Evolutionary conservation across 129 eudicot genomes (phyloP).

Genomic region (Tagetes erecta): DNA sequence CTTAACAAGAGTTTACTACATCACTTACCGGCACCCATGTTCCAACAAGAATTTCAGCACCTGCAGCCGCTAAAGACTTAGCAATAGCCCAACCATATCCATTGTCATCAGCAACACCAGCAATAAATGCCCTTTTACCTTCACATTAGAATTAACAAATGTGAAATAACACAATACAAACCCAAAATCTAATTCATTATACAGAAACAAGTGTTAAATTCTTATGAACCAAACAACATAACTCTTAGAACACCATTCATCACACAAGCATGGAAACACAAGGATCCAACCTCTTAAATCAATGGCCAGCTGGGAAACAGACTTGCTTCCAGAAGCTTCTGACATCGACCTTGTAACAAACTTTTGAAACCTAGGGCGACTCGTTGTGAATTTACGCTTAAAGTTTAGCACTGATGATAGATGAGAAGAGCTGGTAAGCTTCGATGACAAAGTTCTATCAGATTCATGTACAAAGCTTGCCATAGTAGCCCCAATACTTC

Average conservation of each 20-base stretch:
- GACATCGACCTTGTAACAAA: slow-evolving; percentile 67
- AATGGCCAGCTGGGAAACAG: slow-evolving; percentile 60
- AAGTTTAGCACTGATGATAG: slow-evolving; percentile 41
- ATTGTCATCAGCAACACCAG: slow-evolving; percentile 98
- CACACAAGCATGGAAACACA: neutral
- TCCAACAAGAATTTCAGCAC: slow-evolving; percentile 96
- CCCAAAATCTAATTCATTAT: neutral
- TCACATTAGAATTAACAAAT: slow-evolving; percentile 12
- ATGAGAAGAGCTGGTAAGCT: slow-evolving; percentile 53
- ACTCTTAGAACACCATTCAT: neutral
- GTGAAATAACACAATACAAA: neutral
- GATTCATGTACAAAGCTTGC: slow-evolving; percentile 37
- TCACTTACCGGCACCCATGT: slow-evolving; percentile 98
- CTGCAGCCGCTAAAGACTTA: slow-evolving; percentile 92
- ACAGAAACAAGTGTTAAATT: neutral
- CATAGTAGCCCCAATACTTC: slow-evolving; percentile 40
- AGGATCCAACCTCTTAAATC: slow-evolving; percentile 70
- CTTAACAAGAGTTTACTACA: neutral
- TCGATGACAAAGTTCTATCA: slow-evolving; percentile 45
- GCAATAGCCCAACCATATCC: slow-evolving; percentile 99
- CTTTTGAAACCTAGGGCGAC: slow-evolving; percentile 38
- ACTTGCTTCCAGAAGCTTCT: slow-evolving; percentile 57
- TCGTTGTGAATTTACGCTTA: slow-evolving; percentile 37
- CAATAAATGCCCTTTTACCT: slow-evolving; percentile 96
- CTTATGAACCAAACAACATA: neutral